phyloP scores from a whole-genome alignment of 164 flowering plant species.

The Piper betle region DNA sequence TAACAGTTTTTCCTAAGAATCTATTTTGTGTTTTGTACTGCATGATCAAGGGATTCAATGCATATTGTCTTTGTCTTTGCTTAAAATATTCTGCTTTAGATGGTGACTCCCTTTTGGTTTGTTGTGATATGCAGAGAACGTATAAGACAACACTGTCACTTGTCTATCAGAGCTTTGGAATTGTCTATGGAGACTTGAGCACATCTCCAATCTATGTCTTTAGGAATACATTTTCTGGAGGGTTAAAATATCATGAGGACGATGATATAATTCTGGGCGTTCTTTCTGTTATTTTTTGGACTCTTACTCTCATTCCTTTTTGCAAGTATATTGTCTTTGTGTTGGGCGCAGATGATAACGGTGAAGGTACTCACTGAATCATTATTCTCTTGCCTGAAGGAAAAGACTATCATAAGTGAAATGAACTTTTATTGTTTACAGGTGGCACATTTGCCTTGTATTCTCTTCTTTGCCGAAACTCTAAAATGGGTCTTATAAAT shows the following conservation, averaged over 20 bases:
- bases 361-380: slow-evolving; percentile 20
- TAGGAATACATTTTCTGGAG: slow-evolving; percentile 25
- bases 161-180: slow-evolving; percentile 33
- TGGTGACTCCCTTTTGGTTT: background rate
- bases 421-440: slow-evolving; percentile 5
- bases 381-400: background rate
- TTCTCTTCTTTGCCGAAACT: slow-evolving; percentile 37
- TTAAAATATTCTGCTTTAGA: too few species aligned
- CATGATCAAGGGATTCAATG: too few species aligned
- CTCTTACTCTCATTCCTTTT: slow-evolving; percentile 28
- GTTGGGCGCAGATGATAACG: slow-evolving; percentile 32
- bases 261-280: slow-evolving; percentile 24
- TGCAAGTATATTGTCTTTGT: slow-evolving; percentile 28
- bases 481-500: slow-evolving; percentile 27
- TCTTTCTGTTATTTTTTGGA: slow-evolving; percentile 32
- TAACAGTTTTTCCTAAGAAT: too few species aligned
- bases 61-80: background rate
- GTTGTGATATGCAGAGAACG: slow-evolving; percentile 8
- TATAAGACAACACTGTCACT: slow-evolving; percentile 15
- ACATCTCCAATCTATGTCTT: slow-evolving; percentile 29
- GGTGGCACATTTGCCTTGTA: slow-evolving; percentile 70
- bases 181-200: slow-evolving; percentile 33
- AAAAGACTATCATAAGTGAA: background rate
- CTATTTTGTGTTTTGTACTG: too few species aligned
- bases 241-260: slow-evolving; percentile 12